Evolutionary conservation across 371 early-diverging fungal species (phyloP), one percentile per base, ranked within the genome.

Genomic region (Rhizopus arrhizus): DNA sequence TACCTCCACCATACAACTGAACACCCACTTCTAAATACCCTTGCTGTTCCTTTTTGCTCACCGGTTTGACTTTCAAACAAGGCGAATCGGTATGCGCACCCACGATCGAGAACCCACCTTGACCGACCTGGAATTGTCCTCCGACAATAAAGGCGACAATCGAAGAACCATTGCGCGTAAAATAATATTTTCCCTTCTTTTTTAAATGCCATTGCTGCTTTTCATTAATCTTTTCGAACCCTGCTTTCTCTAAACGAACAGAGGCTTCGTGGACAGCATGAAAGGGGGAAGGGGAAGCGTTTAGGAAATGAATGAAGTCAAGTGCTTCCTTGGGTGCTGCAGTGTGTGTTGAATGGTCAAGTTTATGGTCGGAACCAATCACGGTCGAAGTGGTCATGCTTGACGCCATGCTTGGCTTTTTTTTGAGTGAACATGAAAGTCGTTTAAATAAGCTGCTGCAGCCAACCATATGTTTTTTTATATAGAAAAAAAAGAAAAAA

Each of bases 51-150:
- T 89, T 92, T 73, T 89, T 89, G 15, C 93, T 92, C 28, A 91
- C 81, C 8, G 96, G 96, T 75, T 95, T 97, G 53, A 70, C 89
- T 86, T 96, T 96, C 53, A 96, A 75, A 72, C 95, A 95, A 13
- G 98, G 98, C 29, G 91, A 91, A 72, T 98, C 98, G 12, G 95
- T 94, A 70, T 98, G 98, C 2, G 98, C 95, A n/a, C 90, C 98
- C 13, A 96, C 84, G 29, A 95, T 90, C 15, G 88, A 80, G 61
- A 95, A 83, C 0, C 66, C 66, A 5, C 94, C 92, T 55, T 91
- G 86, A 5, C 92, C 90, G 46, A 85, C 79, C 51, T 82, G 74
- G 78, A 91, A 90, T 64, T 85, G 72, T 58, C 90, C 92, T 47
- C 95, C 95, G 22, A 95, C 90, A 8, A 90, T 90, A 81, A 97